Evolutionary conservation across 768 basidiomycete genomes (phyloP), one percentile per base, ranked within the genome.

Genomic region (Boletus rubroflammeus): DNA sequence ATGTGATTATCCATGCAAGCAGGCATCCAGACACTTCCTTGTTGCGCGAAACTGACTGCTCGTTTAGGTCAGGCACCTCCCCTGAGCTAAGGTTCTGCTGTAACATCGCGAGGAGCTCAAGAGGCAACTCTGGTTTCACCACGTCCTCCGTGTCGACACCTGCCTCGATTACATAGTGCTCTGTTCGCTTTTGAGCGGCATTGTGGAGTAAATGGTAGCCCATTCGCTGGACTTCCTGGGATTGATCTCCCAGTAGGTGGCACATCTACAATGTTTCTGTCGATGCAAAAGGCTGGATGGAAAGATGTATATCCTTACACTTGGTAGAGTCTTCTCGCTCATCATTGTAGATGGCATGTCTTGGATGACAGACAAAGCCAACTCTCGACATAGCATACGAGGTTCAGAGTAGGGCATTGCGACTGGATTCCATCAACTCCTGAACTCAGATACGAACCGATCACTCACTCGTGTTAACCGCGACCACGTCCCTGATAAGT

Each of bases 1-100:
- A 86, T 1, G 86, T 67, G n/a, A 92, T 73, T 86, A 95, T 90
- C 94, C 93, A 97, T 2, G 80, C 81, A 9, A 97, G 78, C n/a
- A 97, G 72, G 57, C 82, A 81, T 4, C 86, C 84, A 56, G 90
- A 83, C 2, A 80, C 65, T 46, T 74, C 76, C 77, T 69, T 58
- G 53, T 59, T 65, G 55, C 47, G 58, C 6, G 45, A 26, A 55
- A 70, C 46, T 51, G 81, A 75, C 58, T 75, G 68, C 47, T 75
- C 73, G 2, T 73, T 69, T 2, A 71, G 63, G 34, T 77, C 76
- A 25, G 74, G 70, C 8, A 51, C 64, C 7, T 77, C 77, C 5
- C 73, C 75, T 0, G 73, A 65, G 9, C 72, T 62, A 25, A 85
- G 61, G 42, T 68, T 76, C 34, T 72, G 74, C 52, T 80, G 80